Evolutionary conservation across 139 green algal genomes (phyloP).

Genomic region (Closterium sp.): DNA sequence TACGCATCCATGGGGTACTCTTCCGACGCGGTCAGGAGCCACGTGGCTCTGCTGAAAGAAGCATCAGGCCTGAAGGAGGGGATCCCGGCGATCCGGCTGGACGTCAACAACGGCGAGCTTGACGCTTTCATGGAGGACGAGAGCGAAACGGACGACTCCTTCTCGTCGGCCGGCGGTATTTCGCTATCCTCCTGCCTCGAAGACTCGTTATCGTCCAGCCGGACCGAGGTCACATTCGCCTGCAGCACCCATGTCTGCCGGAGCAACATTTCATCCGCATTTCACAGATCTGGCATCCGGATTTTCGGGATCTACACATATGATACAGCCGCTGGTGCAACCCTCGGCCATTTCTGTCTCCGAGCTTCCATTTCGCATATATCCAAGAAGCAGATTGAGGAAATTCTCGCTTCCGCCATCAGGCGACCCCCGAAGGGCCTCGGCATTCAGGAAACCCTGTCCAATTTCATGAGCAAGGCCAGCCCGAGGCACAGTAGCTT

Average conservation of each 20-base stretch:
- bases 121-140: not conserved
- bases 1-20: not conserved
- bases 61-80: constrained; percentile 45
- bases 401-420: not conserved
- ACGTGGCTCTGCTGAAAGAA: not conserved
- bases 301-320: not conserved
- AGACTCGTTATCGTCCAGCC: not conserved
- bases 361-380: not conserved
- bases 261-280: not conserved
- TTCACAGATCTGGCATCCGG: not conserved
- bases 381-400: not conserved
- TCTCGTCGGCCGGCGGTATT: not conserved
- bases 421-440: not conserved
- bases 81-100: constrained; percentile 45
- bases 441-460: not conserved
- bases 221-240: not conserved
- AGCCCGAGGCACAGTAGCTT: not conserved
- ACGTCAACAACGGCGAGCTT: not conserved
- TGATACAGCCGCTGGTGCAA: not conserved
- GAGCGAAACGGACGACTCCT: not conserved
- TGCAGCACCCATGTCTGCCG: not conserved
- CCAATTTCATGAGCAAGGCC: not conserved
- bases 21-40: not conserved
- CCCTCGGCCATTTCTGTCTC: not conserved
- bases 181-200: not conserved